Conservation (phyloP, 2,329 filamentous ascomycete species). For the Ophiostoma himal-ulmi region DNA sequence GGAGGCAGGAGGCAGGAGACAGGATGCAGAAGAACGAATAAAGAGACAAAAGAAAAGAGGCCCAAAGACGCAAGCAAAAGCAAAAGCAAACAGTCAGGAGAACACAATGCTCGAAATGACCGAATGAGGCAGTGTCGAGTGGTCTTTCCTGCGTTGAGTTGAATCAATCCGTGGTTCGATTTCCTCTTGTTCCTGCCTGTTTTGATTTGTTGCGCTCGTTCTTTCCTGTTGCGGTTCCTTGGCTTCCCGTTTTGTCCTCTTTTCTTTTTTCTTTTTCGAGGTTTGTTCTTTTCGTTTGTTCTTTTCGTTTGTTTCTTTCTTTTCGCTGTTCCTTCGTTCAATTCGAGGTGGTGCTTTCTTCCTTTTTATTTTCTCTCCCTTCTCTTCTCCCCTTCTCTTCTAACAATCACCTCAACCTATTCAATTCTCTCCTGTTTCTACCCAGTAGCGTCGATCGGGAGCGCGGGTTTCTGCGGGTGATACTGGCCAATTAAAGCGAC, state of each 20-base stretch:
- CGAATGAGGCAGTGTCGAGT: conserved; percentile 10
- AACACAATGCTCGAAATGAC: neutral
- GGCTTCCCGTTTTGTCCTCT: too few relatives aligned
- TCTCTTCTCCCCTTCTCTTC: neutral
- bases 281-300: neutral
- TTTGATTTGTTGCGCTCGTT: neutral
- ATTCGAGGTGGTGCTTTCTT: neutral
- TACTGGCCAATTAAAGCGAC: conserved; percentile 15
- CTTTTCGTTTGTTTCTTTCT: neutral
- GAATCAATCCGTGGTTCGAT: conserved; percentile 10
- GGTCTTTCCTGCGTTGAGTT: neutral
- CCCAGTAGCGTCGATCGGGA: conserved; percentile 22
- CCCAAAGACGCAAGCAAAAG: neutral
- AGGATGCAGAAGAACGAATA: too few relatives aligned
- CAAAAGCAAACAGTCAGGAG: neutral
- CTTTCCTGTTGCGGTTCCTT: conserved; percentile 4
- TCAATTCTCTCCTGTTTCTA: conserved; percentile 3
- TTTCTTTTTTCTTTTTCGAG: neutral
- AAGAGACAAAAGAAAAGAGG: neutral
- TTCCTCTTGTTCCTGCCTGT: neutral
- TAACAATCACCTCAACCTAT: neutral
- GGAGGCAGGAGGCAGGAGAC: neutral
- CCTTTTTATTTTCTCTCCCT: neutral
- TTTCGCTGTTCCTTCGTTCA: neutral
- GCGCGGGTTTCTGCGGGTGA: conserved; percentile 21